Evolutionary conservation across 2,329 filamentous ascomycete species (phyloP).

Genomic region (Anisogramma anomala): DNA sequence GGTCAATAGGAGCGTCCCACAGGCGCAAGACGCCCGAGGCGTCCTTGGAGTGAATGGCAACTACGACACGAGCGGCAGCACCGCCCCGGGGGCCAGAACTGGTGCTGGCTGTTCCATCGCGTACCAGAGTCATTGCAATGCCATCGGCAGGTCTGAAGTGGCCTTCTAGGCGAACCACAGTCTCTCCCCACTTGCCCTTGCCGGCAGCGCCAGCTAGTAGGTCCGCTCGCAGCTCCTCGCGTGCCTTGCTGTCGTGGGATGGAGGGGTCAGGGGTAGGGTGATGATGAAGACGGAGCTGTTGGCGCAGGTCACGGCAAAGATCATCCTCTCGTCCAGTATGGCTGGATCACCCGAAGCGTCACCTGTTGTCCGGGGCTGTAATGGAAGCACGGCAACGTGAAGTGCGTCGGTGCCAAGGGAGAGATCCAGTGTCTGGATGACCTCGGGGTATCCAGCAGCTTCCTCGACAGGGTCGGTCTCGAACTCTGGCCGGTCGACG

Average conservation of each 20-base stretch:
- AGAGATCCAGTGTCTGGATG: constrained; percentile 49
- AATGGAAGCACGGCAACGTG: constrained; percentile 46
- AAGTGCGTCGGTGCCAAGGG: constrained; percentile 42
- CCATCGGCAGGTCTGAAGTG: constrained; percentile 42
- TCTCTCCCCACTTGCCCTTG: constrained; percentile 53
- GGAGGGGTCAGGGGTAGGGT: constrained; percentile 51
- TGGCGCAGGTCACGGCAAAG: constrained; percentile 49
- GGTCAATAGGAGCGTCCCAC: constrained; percentile 44
- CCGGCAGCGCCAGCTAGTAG: constrained; percentile 44
- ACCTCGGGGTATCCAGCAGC: constrained; percentile 40
- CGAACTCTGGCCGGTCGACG: constrained; percentile 47
- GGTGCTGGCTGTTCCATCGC: constrained; percentile 21
- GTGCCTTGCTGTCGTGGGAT: constrained; percentile 46
- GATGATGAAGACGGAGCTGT: constrained; percentile 44
- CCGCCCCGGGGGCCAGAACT: constrained; percentile 13
- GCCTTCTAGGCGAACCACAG: constrained; percentile 40
- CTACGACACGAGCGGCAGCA: constrained; percentile 33
- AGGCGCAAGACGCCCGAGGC: constrained; percentile 46
- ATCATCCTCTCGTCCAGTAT: constrained; percentile 47
- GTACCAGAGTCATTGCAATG: constrained; percentile 42
- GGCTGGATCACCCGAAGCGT: constrained; percentile 35
- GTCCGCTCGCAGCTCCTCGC: constrained; percentile 39
- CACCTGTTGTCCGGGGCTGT: constrained; percentile 35
- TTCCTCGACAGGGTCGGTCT: constrained; percentile 37
- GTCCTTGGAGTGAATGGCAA: constrained; percentile 49